phyloP scores from a whole-genome alignment of 2,329 filamentous ascomycete species.

The Talaromyces sp. region DNA sequence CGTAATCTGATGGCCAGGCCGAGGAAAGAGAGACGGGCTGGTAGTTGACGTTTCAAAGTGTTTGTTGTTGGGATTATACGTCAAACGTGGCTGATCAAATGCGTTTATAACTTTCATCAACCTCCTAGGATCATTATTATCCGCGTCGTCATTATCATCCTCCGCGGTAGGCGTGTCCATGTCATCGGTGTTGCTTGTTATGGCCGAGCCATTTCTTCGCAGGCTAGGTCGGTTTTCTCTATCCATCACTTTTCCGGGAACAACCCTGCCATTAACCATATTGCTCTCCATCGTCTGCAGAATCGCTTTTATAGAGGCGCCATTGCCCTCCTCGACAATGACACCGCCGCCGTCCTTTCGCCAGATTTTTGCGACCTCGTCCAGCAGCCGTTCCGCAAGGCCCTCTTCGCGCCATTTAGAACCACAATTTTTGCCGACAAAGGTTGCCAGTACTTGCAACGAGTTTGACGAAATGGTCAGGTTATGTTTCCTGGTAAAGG shows the following conservation, averaged over 20 bases:
- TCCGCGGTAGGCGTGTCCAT: constrained; percentile 20
- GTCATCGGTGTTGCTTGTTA: constrained; percentile 17
- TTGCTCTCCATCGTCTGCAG: constrained; percentile 77
- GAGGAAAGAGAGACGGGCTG: constrained; percentile 67
- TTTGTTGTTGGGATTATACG: constrained; percentile 60
- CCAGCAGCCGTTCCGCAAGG: constrained; percentile 82
- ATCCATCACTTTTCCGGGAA: constrained; percentile 42
- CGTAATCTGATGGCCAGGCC: constrained; percentile 72
- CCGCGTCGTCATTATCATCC: constrained; percentile 51
- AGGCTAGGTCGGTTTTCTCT: constrained; percentile 17
- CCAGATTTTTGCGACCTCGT: constrained; percentile 88
- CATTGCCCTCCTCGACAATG: constrained; percentile 77
- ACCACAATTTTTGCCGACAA: constrained; percentile 90
- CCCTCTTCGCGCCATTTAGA: constrained; percentile 96
- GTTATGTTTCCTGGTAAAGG: constrained; percentile 96
- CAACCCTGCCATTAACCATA: constrained; percentile 71
- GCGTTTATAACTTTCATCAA: constrained; percentile 83
- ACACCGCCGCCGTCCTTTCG: constrained; percentile 83
- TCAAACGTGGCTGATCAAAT: constrained; percentile 68
- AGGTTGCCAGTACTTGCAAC: constrained; percentile 75
- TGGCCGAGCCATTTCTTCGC: constrained; percentile 44
- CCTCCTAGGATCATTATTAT: constrained; percentile 64
- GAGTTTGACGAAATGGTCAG: constrained; percentile 85
- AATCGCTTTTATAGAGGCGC: constrained; percentile 66
- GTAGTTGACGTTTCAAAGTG: constrained; percentile 73